These are phyloP conservation scores for Kentomonas sorsogonicus DNA, from an alignment of 208 protist genomes.

Conservation along the genomic window DNA sequence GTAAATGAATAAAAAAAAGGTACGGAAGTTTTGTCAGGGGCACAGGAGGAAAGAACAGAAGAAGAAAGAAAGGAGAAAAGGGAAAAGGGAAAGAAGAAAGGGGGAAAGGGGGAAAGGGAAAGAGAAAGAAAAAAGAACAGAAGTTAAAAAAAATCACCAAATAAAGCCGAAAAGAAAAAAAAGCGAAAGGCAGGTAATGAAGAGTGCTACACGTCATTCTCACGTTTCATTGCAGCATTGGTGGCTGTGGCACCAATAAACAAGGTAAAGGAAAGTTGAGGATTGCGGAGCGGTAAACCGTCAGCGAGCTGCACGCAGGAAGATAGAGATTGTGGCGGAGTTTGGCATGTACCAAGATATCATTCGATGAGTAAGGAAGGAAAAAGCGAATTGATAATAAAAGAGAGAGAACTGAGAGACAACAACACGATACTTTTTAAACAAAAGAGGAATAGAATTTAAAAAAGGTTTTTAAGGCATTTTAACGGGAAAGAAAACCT, in stretches of 20 bases:
- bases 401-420: background rate
- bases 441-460: too few species aligned
- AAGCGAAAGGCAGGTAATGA: too few species aligned
- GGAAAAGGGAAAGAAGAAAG: conserved; percentile 3
- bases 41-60: conserved; percentile 14
- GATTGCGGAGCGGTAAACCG: too few species aligned
- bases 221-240: too few species aligned
- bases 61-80: background rate
- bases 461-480: background rate
- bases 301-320: too few species aligned
- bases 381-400: background rate
- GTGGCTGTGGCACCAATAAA: too few species aligned
- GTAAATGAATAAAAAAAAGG: too few species aligned
- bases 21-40: conserved; percentile 18
- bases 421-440: background rate
- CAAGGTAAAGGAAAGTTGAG: too few species aligned
- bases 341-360: background rate
- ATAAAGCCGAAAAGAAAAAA: too few species aligned
- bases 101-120: too few species aligned
- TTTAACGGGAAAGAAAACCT: background rate
- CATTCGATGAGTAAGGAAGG: background rate
- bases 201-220: too few species aligned
- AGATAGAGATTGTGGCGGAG: background rate
- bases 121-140: background rate
- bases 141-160: too few species aligned